Evolutionary conservation across 495 filamentous ascomycete genomes (phyloP), one percentile per base, ranked within the genome.

Genomic region (Talaromyces proteolyticus): DNA sequence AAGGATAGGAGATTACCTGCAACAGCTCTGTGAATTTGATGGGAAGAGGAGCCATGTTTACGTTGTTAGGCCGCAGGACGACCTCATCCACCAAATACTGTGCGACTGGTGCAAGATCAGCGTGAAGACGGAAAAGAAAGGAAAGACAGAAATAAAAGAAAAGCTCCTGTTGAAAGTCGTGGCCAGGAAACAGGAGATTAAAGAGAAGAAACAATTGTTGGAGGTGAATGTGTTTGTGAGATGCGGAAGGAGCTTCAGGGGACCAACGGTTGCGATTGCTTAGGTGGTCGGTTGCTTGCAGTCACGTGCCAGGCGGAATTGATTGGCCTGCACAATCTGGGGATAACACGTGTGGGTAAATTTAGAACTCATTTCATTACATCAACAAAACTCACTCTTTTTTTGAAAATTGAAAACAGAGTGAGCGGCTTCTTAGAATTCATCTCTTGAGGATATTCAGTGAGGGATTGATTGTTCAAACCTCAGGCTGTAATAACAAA

Each of bases 1-100:
- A 41, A 42, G 19, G 44, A 29, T 48, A 50, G 50, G 52, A 50
- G 67, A 76, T 65, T 78, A 95, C 87, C 81, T 88, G 87, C 62
- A 94, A 75, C 62, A 95, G 79, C 81, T 96, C 91, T 66, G 86
- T 88, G 69, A 96, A 96, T 72, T 89, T 89, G 76, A 96, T 96
- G 57, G 91, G 91, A 58, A 96, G 70, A 61, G 81, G 79, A 78
- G 83, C 84, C 82, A 79, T 87, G 68, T 75, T 77, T 75, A 71
- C 64, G 59, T 40, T 39, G 17, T 49, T 62, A 63, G 72, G 67
- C 65, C 66, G 70, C 59, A 63, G 57, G 49, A 68, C 69, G 70
- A 71, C 71, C 73, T 70, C 60, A 75, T 73, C 64, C 73, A 68
- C 68, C 68, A 53, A 66, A 66, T 52, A 56, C 47, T 36, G 47